These are phyloP conservation scores for Hondaea fermentalgiana DNA, from an alignment of 108 stramenopile genomes.

Conservation along the genomic window DNA sequence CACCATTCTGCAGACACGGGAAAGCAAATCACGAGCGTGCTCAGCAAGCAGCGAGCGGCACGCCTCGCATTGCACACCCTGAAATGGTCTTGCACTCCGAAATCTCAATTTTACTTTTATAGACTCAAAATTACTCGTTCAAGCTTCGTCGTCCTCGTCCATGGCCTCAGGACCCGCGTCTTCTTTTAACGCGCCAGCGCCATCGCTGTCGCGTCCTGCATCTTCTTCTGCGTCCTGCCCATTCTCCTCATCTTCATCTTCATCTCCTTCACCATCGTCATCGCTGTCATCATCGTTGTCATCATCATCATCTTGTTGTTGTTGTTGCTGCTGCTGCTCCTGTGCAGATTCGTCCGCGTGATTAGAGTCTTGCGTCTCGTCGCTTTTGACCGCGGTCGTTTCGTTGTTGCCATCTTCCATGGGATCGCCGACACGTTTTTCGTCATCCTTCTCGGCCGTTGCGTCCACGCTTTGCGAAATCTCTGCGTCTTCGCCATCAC, in stretches of 20 bases:
- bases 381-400: too few species aligned
- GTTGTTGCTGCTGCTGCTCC: neutral
- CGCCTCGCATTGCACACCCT: too few species aligned
- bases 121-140: too few species aligned
- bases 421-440: neutral
- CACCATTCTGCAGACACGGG: too few species aligned
- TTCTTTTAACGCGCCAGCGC: too few species aligned
- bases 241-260: neutral
- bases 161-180: too few species aligned
- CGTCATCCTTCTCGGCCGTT: neutral
- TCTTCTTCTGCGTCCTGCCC: neutral
- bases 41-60: too few species aligned
- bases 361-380: neutral
- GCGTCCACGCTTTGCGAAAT: neutral
- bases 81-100: too few species aligned
- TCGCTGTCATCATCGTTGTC: neutral
- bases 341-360: neutral
- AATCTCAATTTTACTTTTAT: too few species aligned
- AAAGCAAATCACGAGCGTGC: too few species aligned
- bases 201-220: too few species aligned
- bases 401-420: neutral
- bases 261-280: neutral
- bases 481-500: neutral
- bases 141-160: too few species aligned
- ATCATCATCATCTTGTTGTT: neutral